A percentile compares a stretch with the other conserved stretches of the same genome.
phyloP scores from a whole-genome alignment of 345 rosid species.

The Luvunga scandens region DNA sequence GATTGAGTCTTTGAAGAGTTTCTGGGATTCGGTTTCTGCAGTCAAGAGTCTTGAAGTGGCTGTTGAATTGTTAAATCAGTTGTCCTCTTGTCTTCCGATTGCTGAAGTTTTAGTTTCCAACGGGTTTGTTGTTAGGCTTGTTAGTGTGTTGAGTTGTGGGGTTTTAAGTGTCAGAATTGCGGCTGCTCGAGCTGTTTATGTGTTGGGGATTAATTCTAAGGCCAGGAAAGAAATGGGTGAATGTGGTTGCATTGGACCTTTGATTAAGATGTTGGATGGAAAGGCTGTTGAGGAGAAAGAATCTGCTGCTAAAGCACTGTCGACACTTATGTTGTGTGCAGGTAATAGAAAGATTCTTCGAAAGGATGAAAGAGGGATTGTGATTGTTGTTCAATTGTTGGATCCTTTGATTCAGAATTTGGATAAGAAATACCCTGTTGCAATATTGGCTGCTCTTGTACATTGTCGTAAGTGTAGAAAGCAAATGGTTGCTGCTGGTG shows the following conservation, averaged over 20 bases:
- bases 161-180: constrained; percentile 67
- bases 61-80: constrained; percentile 46
- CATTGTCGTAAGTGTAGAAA: constrained; percentile 72
- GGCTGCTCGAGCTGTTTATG: constrained; percentile 60
- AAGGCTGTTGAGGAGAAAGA: constrained; percentile 84
- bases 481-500: constrained; percentile 74
- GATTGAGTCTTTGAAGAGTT: constrained; percentile 64
- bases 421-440: constrained; percentile 61
- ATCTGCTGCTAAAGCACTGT: constrained; percentile 76
- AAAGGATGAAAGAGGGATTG: constrained; percentile 59
- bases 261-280: constrained; percentile 81
- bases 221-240: constrained; percentile 73
- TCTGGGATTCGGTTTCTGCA: constrained; percentile 66
- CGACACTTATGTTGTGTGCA: constrained; percentile 38
- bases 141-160: constrained; percentile 53
- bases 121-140: constrained; percentile 56
- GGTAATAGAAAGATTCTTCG: constrained; percentile 53
- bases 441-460: constrained; percentile 53
- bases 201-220: constrained; percentile 52
- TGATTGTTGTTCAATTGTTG: constrained; percentile 59
- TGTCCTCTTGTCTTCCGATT: constrained; percentile 52
- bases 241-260: constrained; percentile 45
- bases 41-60: constrained; percentile 61
- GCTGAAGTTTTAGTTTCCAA: constrained; percentile 65
- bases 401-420: constrained; percentile 57